phyloP scores from a whole-genome alignment of 73 alveolate species.

The Paramecium bursaria region DNA sequence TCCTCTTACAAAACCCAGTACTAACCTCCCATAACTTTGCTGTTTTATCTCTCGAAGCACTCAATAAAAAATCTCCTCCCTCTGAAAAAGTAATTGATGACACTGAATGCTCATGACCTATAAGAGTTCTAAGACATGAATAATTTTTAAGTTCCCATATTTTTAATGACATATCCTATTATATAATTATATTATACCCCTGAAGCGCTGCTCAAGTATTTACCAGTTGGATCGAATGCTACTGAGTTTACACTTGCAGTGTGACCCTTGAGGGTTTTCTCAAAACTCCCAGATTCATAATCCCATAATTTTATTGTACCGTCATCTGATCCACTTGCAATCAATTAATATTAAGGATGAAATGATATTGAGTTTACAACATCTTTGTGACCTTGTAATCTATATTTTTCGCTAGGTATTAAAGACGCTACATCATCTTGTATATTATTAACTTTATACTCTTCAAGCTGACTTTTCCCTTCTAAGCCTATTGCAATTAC shows the following conservation, averaged over 20 bases:
- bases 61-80: conserved; percentile 83
- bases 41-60: conserved; percentile 91
- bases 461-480: conserved; percentile 46
- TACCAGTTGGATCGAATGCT: conserved; percentile 86
- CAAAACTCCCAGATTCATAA: conserved; percentile 82
- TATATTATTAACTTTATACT: conserved; percentile 8
- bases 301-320: conserved; percentile 92
- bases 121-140: conserved; percentile 82
- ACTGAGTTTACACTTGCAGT: conserved; percentile 85
- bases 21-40: conserved; percentile 91
- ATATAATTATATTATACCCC: conserved; percentile 39
- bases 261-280: conserved; percentile 88
- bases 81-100: conserved; percentile 84
- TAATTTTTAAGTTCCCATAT: conserved; percentile 87
- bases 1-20: conserved; percentile 89
- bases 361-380: conserved; percentile 78
- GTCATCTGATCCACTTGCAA: conserved; percentile 91
- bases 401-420: conserved; percentile 75
- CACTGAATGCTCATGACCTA: conserved; percentile 96
- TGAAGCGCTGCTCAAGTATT: conserved; percentile 77
- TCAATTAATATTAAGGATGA: conserved; percentile 77
- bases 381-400: conserved; percentile 86
- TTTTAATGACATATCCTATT: conserved; percentile 84
- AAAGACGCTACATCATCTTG: conserved; percentile 32
- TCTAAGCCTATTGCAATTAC: conserved; percentile 59